Evolutionary conservation across 169 alveolate species (phyloP).

Genomic region (Perkinsus olseni): DNA sequence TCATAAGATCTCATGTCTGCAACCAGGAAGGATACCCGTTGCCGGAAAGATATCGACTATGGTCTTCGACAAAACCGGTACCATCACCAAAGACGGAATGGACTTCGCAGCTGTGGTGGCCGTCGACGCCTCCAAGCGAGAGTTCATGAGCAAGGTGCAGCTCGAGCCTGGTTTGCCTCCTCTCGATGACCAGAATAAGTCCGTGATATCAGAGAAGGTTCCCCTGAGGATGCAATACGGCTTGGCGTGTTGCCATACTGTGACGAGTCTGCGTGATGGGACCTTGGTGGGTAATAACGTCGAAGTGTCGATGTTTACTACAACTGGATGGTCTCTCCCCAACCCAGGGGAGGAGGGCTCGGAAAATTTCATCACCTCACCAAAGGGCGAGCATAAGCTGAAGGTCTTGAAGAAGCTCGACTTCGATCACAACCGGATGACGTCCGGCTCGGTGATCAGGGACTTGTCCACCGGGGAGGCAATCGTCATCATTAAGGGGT

Average conservation of each 20-base stretch:
- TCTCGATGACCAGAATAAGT: background rate
- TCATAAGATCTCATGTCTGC: background rate
- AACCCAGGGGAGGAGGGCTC: background rate
- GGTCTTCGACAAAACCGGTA: conserved; percentile 11
- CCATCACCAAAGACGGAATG: background rate
- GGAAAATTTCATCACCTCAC: background rate
- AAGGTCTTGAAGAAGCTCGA: background rate
- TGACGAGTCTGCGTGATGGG: background rate
- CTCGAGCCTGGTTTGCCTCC: background rate
- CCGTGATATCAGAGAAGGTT: background rate
- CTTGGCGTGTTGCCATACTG: background rate
- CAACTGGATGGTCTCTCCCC: background rate
- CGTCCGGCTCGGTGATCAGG: background rate
- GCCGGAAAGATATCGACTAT: background rate
- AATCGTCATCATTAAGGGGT: conserved; percentile 10
- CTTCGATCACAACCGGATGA: background rate
- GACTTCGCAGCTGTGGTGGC: background rate
- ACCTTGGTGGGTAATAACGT: background rate
- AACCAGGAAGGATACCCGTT: background rate
- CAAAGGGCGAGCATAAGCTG: background rate
- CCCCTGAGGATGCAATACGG: background rate
- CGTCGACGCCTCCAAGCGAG: background rate
- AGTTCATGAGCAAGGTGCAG: background rate
- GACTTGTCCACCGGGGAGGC: background rate
- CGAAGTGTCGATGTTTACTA: background rate